Evolutionary conservation across 108 stramenopile genomes (phyloP).

Genomic region (Skeletonema grethae): DNA sequence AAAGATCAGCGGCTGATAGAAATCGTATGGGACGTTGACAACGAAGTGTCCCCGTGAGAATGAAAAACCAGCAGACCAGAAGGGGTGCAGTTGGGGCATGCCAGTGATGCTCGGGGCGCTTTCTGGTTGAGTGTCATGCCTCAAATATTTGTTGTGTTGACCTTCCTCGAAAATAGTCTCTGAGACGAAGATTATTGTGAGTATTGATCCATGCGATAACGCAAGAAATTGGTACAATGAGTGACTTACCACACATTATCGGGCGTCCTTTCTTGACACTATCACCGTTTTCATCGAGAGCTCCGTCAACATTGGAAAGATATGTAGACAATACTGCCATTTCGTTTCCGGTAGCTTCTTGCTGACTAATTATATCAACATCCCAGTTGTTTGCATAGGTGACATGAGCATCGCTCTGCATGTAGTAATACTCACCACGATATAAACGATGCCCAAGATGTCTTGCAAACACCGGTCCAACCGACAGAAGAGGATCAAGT

Average conservation of each 20-base stretch:
- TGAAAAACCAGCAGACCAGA: constrained; percentile 91
- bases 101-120: constrained; percentile 57
- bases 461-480: constrained; percentile 91
- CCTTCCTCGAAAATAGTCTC: constrained; percentile 83
- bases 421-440: constrained; percentile 93
- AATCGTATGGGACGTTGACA: constrained; percentile 85
- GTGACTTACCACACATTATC: constrained; percentile 73
- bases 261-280: constrained; percentile 71
- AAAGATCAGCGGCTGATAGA: constrained; percentile 74
- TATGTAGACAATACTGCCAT: constrained; percentile 93
- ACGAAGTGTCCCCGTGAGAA: constrained; percentile 89
- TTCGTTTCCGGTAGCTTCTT: constrained; percentile 80
- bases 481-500: constrained; percentile 72
- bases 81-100: constrained; percentile 80
- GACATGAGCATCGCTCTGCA: constrained; percentile 96
- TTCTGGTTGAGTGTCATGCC: constrained; percentile 90
- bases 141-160: constrained; percentile 72
- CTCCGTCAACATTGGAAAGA: constrained; percentile 79
- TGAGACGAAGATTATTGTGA: too few species aligned
- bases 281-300: constrained; percentile 64
- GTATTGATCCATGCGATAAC: too few species aligned
- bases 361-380: constrained; percentile 81
- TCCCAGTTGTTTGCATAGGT: constrained; percentile 92
- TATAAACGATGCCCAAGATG: constrained; percentile 89
- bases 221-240: too few species aligned